Base-by-base conservation (phyloP, 805 yeast genomes). In the Wickerhamomyces strasburgensis region DNA sequence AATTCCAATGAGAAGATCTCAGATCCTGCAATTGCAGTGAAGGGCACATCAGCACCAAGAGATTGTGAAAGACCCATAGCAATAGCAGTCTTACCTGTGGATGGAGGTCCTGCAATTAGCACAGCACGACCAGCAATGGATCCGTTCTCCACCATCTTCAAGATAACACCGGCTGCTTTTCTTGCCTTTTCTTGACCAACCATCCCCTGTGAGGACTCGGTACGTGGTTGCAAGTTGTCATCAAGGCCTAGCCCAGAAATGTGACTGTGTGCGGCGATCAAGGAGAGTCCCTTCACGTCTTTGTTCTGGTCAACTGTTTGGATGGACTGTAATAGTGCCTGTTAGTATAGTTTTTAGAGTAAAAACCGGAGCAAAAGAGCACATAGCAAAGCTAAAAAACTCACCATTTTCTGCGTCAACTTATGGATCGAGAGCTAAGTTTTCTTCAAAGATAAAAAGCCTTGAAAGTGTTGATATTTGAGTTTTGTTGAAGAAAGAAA, bases 181-280 rank as follows among this genome's bases (percentile, higher is more conserved):
- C 99, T 78, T 3, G 98, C 98, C 57, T 85, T 84, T 37, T 78
- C 58, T 67, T 93, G 99, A 23, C 98, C 99, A 33, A 93, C 98
- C 95, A 93, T 88, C 14, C 99, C 99, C 58, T 93, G 95, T 27
- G 82, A 70, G 2, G 65, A 53, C 35, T 75, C 84, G 38, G 27
- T 17, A 6, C 84, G 75, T 29, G 98, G 98, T 52, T 77, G 80
- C 48, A 94, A 72, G 52, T 80, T 76, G 46, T 88, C 97, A 61
- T 90, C 98, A 36, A 93, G 73, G n/a, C 99, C 99, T 21, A 93
- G 72, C 1, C 98, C 98, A 17, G 93, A 74, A 58, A 93, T 93
- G 63, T 93, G 99, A 5, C 97, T 88, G 62, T 93, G 99, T n/a
- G 98, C 96, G 2, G 98, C 96, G 39, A 88, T 81, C 50, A 88